A percentile compares a stretch with the other conserved stretches of the same genome.
phyloP scores from a whole-genome alignment of 345 rosid genomes.

The Acer negundo region DNA sequence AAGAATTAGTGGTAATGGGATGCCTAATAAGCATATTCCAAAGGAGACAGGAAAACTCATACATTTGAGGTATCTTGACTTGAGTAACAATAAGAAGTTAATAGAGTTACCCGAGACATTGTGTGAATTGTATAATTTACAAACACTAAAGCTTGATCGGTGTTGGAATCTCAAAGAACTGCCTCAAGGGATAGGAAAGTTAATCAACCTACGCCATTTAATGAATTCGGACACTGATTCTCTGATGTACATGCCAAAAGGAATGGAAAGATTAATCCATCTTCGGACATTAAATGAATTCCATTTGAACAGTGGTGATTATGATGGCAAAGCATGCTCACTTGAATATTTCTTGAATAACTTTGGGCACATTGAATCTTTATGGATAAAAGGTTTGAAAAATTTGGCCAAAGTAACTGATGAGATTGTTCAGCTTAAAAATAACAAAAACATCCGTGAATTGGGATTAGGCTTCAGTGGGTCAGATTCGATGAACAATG shows the following conservation, averaged over 20 bases:
- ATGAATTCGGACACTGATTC: too few relatives aligned
- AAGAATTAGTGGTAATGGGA: neutral
- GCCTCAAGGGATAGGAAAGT: slow-evolving; percentile 4
- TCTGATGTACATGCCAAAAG: slow-evolving; percentile 13
- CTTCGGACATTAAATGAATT: neutral
- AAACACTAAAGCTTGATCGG: neutral
- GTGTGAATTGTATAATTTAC: slow-evolving; percentile 12
- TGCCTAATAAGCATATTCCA: neutral
- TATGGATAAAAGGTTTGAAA: neutral
- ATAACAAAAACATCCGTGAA: neutral
- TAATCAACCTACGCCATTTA: slow-evolving; percentile 11
- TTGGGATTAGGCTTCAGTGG: too few relatives aligned
- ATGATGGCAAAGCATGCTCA: neutral
- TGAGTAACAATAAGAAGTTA: accelerated
- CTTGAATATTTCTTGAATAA: neutral
- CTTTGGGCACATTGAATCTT: neutral
- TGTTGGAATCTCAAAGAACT: neutral
- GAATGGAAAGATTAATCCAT: neutral
- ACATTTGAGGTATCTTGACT: slow-evolving; percentile 21
- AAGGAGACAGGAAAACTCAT: slow-evolving; percentile 11
- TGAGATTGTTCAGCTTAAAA: neutral
- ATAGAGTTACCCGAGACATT: slow-evolving; percentile 12
- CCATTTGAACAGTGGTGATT: neutral
- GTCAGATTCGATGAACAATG: neutral
- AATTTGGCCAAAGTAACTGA: too few relatives aligned